phyloP scores from a whole-genome alignment of 306 rosid genomes.

The Lathyrus sativus region DNA sequence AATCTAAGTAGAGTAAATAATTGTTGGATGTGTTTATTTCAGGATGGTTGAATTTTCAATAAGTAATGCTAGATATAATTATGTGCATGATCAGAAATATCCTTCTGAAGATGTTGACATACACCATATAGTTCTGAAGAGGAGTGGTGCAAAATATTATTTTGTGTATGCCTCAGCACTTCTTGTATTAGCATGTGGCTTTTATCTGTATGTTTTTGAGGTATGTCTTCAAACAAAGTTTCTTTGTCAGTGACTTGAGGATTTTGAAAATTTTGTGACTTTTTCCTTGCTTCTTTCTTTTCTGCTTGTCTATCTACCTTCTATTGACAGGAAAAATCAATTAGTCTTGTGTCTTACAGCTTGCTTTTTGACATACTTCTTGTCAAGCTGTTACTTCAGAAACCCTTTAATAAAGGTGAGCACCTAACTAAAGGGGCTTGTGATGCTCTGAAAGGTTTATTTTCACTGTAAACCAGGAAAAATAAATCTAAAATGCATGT shows the following conservation, averaged over 20 bases:
- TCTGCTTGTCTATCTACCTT: slow-evolving; percentile 13
- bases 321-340: slow-evolving; percentile 57
- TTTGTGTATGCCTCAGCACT: slow-evolving; percentile 46
- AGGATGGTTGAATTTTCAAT: slow-evolving; percentile 60
- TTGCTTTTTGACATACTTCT: slow-evolving; percentile 56
- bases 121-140: slow-evolving; percentile 64
- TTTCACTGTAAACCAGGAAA: slow-evolving; percentile 20
- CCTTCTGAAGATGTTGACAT: slow-evolving; percentile 57
- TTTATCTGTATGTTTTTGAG: slow-evolving; percentile 53
- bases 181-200: slow-evolving; percentile 53
- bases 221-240: slow-evolving; percentile 34
- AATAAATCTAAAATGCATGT: slow-evolving; percentile 8
- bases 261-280: slow-evolving; percentile 5
- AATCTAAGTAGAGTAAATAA: slow-evolving; percentile 35
- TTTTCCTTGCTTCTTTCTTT: background rate
- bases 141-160: slow-evolving; percentile 45
- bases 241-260: background rate
- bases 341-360: slow-evolving; percentile 56
- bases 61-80: slow-evolving; percentile 56
- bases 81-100: slow-evolving; percentile 59
- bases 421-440: slow-evolving; percentile 26
- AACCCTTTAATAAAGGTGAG: slow-evolving; percentile 72
- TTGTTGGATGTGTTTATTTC: slow-evolving; percentile 13
- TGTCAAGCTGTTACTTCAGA: slow-evolving; percentile 61
- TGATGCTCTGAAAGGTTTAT: slow-evolving; percentile 22